These are phyloP conservation scores for Vigna angularis DNA, from an alignment of 306 rosid species.

Conservation along the genomic window DNA sequence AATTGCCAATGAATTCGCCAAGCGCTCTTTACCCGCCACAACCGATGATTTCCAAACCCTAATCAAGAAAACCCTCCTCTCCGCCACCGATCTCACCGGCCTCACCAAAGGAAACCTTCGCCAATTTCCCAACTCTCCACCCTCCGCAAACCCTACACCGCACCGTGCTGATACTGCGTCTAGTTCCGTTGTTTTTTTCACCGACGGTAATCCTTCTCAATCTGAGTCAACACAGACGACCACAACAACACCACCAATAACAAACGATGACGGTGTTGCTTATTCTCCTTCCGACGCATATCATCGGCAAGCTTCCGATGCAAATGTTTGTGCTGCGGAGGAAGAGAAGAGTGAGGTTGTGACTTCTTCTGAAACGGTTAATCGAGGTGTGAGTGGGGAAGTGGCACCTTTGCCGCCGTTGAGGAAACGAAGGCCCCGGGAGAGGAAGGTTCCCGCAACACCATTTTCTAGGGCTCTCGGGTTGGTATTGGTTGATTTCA, in stretches of 20 bases:
- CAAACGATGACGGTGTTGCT: slow-evolving; percentile 28
- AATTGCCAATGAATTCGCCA: slow-evolving; percentile 68
- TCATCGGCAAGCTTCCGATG: slow-evolving; percentile 33
- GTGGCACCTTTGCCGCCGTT: slow-evolving; percentile 26
- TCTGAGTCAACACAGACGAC: background rate
- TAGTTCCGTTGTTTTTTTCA: slow-evolving; percentile 65
- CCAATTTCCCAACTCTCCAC: slow-evolving; percentile 38
- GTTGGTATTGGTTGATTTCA: slow-evolving; percentile 38
- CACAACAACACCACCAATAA: background rate
- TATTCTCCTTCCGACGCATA: slow-evolving; percentile 36
- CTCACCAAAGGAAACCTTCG: slow-evolving; percentile 74
- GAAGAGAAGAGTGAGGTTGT: slow-evolving; percentile 27
- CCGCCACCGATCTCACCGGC: slow-evolving; percentile 81
- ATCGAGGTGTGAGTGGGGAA: slow-evolving; percentile 32
- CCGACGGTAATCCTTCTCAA: slow-evolving; percentile 31
- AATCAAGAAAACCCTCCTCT: slow-evolving; percentile 60
- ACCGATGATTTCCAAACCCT: slow-evolving; percentile 55
- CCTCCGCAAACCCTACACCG: slow-evolving; percentile 3
- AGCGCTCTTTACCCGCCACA: slow-evolving; percentile 55
- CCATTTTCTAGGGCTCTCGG: slow-evolving; percentile 57
- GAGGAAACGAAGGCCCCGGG: slow-evolving; percentile 55
- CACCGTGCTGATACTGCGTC: slow-evolving; percentile 8
- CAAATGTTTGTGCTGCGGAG: background rate
- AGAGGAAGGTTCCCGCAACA: slow-evolving; percentile 60
- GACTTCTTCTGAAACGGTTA: slow-evolving; percentile 28